A percentile compares a stretch with the other conserved stretches of the same genome.
These are phyloP conservation scores for Colletotrichum gloeosporioides DNA, from an alignment of 2,329 filamentous ascomycete genomes.

Conservation along the genomic window DNA sequence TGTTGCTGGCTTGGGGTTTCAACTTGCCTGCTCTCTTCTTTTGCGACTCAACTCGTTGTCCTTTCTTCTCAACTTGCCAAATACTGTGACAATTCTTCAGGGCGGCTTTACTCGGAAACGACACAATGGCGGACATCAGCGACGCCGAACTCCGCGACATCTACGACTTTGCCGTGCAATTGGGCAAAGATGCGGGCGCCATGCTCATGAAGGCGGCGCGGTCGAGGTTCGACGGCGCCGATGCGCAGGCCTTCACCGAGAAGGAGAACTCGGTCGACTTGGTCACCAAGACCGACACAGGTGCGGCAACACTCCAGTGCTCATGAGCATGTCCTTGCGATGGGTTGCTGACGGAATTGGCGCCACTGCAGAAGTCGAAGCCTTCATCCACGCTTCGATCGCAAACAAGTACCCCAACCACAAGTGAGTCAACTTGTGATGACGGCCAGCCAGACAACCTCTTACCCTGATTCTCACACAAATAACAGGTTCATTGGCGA, in stretches of 20 bases:
- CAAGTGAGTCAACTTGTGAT: constrained; percentile 51
- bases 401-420: constrained; percentile 67
- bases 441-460: neutral
- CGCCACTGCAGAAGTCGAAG: constrained; percentile 65
- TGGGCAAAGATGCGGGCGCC: constrained; percentile 73
- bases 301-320: constrained; percentile 41
- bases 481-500: constrained; percentile 73
- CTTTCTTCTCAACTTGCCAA: neutral
- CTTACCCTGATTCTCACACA: neutral
- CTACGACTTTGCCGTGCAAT: constrained; percentile 72
- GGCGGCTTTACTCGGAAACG: neutral
- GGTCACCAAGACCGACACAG: constrained; percentile 78
- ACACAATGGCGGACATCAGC: constrained; percentile 29
- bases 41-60: neutral
- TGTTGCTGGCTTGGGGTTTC: neutral
- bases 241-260: constrained; percentile 54
- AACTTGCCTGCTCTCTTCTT: neutral
- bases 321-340: neutral
- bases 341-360: neutral
- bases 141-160: constrained; percentile 64
- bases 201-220: constrained; percentile 71
- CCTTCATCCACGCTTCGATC: constrained; percentile 69
- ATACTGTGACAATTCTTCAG: neutral
- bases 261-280: constrained; percentile 81
- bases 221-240: constrained; percentile 50